These are phyloP conservation scores for Micromonas pusilla DNA, from an alignment of 139 green algal species.

Conservation along the genomic window DNA sequence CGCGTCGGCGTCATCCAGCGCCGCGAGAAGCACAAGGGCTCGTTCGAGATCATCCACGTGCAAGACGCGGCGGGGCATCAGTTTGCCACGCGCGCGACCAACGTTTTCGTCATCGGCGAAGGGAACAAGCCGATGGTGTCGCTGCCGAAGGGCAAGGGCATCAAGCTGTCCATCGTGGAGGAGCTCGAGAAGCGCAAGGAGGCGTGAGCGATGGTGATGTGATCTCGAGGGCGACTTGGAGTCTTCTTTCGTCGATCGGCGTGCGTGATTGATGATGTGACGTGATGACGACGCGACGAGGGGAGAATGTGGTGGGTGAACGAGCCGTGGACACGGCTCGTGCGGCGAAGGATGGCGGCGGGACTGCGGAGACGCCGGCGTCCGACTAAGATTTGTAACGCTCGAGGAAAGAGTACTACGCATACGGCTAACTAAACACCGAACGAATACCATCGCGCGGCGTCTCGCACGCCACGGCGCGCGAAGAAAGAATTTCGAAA, in stretches of 20 bases:
- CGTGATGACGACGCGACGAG: background rate
- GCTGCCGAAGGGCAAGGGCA: constrained; percentile 97
- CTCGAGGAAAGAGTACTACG: too few relatives aligned
- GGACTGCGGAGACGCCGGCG: too few relatives aligned
- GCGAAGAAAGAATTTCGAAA: too few relatives aligned
- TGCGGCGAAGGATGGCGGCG: too few relatives aligned
- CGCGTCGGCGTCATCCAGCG: constrained; percentile 84
- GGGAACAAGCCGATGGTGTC: constrained; percentile 90
- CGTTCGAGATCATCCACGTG: constrained; percentile 91
- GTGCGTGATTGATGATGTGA: too few relatives aligned
- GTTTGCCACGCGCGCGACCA: constrained; percentile 88
- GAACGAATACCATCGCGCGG: too few relatives aligned
- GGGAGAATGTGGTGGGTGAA: too few relatives aligned
- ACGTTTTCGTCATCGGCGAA: constrained; percentile 98
- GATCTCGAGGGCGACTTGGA: background rate
- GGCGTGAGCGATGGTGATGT: constrained; percentile 1
- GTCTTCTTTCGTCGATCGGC: too few relatives aligned
- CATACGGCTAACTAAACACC: too few relatives aligned
- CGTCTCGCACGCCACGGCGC: too few relatives aligned
- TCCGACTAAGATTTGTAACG: too few relatives aligned
- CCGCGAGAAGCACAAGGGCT: constrained; percentile 93
- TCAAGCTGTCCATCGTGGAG: constrained; percentile 91
- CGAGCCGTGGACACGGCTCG: too few relatives aligned
- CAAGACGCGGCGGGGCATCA: constrained; percentile 84
- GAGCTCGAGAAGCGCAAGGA: constrained; percentile 78